phyloP scores from a whole-genome alignment of 2,329 filamentous ascomycete genomes.

The Exophiala sp. region DNA sequence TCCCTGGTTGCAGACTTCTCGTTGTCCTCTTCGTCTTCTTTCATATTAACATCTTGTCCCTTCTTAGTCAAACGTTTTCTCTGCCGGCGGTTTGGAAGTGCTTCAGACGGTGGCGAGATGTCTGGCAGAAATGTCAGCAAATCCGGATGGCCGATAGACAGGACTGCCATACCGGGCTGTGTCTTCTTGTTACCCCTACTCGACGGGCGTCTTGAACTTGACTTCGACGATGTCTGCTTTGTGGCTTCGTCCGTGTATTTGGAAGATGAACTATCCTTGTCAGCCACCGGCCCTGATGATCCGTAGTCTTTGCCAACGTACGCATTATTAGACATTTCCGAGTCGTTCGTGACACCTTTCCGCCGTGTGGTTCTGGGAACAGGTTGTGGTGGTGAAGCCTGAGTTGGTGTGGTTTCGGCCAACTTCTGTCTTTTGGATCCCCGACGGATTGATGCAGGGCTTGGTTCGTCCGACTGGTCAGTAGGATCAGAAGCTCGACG shows the following conservation, averaged over 20 bases:
- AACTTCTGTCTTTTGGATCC: constrained; percentile 65
- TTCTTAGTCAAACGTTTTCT: constrained; percentile 53
- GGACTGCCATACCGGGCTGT: constrained; percentile 51
- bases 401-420: constrained; percentile 48
- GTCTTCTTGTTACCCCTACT: constrained; percentile 68
- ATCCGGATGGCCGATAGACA: constrained; percentile 8
- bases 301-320: constrained; percentile 7
- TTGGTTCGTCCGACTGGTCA: constrained; percentile 31
- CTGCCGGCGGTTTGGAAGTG: constrained; percentile 41
- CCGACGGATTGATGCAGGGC: constrained; percentile 48
- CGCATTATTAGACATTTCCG: constrained; percentile 35
- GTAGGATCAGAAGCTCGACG: constrained; percentile 50
- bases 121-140: constrained; percentile 28
- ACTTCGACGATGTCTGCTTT: constrained; percentile 52
- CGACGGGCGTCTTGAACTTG: constrained; percentile 65
- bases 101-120: constrained; percentile 34
- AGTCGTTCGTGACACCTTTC: constrained; percentile 16
- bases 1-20: constrained; percentile 38
- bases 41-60: constrained; percentile 68
- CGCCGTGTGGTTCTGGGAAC: constrained; percentile 16
- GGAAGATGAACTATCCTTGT: constrained; percentile 55
- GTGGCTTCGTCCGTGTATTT: constrained; percentile 63
- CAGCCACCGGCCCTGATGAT: constrained; percentile 17
- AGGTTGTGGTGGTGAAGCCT: constrained; percentile 33
- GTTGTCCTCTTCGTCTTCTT: constrained; percentile 58